phyloP scores from a whole-genome alignment of 768 basidiomycete species.

The Agrocybe chaxingu region DNA sequence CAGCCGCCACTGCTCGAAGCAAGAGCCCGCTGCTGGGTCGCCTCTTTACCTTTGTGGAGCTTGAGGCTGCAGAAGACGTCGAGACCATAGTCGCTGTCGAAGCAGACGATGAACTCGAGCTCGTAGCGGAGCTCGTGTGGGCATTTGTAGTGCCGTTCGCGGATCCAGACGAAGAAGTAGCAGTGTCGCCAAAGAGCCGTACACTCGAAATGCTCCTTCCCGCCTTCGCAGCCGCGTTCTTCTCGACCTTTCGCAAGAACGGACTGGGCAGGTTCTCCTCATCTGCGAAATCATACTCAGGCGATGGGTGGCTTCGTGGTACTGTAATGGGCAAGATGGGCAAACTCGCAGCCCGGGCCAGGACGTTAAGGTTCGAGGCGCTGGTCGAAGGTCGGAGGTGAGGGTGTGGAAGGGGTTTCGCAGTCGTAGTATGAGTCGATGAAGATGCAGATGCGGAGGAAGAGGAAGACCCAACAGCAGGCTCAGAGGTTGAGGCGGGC shows the following conservation, averaged over 20 bases:
- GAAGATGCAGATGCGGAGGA: slow-evolving; percentile 6
- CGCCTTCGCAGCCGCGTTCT: slow-evolving; percentile 19
- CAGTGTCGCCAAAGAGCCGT: not conserved
- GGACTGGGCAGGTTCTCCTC: slow-evolving; percentile 87
- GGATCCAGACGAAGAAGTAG: slow-evolving; percentile 1
- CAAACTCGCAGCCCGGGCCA: slow-evolving; percentile 13
- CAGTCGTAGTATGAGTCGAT: slow-evolving; percentile 10
- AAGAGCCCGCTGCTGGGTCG: slow-evolving; percentile 50
- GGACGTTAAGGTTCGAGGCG: slow-evolving; percentile 13
- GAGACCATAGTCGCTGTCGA: not conserved
- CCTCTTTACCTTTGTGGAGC: slow-evolving; percentile 29
- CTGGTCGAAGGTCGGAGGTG: slow-evolving; percentile 28
- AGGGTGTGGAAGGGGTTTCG: slow-evolving; percentile 43
- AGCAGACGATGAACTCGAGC: not conserved
- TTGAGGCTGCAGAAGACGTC: not conserved
- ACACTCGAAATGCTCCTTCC: not conserved
- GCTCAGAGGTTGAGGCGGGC: slow-evolving; percentile 38
- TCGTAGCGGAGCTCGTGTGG: not conserved
- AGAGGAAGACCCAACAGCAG: not conserved
- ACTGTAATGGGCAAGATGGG: slow-evolving; percentile 22
- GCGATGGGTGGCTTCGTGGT: slow-evolving; percentile 26
- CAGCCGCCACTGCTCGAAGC: slow-evolving; percentile 59
- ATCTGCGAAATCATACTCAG: slow-evolving; percentile 67
- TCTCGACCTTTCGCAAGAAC: slow-evolving; percentile 62
- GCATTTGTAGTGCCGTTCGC: not conserved